phyloP scores from a whole-genome alignment of 2,329 filamentous ascomycete species.

The Epichloe gansuensis region DNA sequence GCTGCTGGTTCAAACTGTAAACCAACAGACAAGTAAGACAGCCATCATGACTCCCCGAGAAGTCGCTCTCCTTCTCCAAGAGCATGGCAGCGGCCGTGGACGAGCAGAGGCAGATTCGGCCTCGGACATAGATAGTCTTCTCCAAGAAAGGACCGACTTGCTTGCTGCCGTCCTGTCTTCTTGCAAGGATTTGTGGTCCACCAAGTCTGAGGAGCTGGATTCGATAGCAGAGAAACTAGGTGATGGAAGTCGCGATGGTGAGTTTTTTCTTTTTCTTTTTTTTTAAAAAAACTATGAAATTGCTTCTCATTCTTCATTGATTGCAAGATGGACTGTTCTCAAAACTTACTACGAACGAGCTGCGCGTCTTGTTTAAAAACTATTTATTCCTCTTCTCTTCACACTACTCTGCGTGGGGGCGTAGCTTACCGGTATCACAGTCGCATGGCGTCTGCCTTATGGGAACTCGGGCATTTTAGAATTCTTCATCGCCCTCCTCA shows the following conservation, averaged over 20 bases:
- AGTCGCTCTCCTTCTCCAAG: conserved; percentile 24
- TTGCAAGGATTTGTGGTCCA: conserved; percentile 28
- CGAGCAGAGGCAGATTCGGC: conserved; percentile 17
- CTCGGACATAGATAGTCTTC: conserved; percentile 11
- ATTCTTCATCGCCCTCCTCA: conserved; percentile 40
- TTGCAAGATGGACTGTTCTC: too few species aligned
- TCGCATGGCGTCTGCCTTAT: conserved; percentile 42
- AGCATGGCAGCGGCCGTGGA: conserved; percentile 18
- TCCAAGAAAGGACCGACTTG: conserved; percentile 15
- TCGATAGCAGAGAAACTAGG: conserved; percentile 38
- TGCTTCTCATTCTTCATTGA: too few species aligned
- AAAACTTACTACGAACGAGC: too few species aligned
- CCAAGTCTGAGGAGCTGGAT: conserved; percentile 30
- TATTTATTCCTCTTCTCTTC: not conserved
- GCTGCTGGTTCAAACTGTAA: not conserved
- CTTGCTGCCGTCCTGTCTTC: conserved; percentile 27
- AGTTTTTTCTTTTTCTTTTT: conserved; percentile 14
- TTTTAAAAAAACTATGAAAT: too few species aligned
- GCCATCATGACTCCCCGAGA: conserved; percentile 24
- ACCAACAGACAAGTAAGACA: conserved; percentile 5
- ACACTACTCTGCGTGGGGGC: not conserved
- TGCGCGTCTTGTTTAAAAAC: not conserved
- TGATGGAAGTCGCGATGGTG: conserved; percentile 43
- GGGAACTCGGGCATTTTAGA: conserved; percentile 46
- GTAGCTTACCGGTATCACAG: conserved; percentile 21